Percentiles rank a stretch among this genome's conserved stretches.
phyloP scores from a whole-genome alignment of 148 eudicot species.

The Talinum fruticosum region DNA sequence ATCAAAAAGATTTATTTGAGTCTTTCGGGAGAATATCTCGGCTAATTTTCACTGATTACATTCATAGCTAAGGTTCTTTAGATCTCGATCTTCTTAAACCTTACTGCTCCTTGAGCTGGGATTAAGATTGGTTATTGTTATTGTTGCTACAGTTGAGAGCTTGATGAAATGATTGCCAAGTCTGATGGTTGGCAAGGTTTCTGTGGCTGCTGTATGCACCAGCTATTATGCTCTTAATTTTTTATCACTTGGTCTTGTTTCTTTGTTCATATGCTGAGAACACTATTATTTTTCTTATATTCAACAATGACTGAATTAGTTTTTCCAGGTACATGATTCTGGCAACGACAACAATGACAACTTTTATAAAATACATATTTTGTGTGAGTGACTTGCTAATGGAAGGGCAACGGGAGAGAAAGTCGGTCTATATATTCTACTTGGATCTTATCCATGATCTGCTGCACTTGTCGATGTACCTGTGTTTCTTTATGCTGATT shows the following conservation, averaged over 20 bases:
- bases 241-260: neutral
- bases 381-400: conserved; percentile 88
- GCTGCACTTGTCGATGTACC: conserved; percentile 91
- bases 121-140: neutral
- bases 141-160: neutral
- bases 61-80: neutral
- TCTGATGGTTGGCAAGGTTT: neutral
- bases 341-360: conserved; percentile 84
- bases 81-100: neutral
- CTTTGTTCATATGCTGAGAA: neutral
- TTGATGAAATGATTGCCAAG: neutral
- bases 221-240: neutral
- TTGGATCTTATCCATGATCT: conserved; percentile 88
- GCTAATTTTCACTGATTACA: neutral
- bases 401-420: conserved; percentile 99
- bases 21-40: neutral
- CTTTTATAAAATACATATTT: conserved; percentile 77
- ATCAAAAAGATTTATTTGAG: neutral
- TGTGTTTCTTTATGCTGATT: conserved; percentile 90
- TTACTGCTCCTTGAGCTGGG: neutral
- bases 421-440: conserved; percentile 92
- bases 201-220: neutral
- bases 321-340: conserved; percentile 85
- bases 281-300: neutral
- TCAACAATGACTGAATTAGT: neutral